Conservation (phyloP, 371 early-diverging fungal genomes). For the Syncephalis fuscata region DNA sequence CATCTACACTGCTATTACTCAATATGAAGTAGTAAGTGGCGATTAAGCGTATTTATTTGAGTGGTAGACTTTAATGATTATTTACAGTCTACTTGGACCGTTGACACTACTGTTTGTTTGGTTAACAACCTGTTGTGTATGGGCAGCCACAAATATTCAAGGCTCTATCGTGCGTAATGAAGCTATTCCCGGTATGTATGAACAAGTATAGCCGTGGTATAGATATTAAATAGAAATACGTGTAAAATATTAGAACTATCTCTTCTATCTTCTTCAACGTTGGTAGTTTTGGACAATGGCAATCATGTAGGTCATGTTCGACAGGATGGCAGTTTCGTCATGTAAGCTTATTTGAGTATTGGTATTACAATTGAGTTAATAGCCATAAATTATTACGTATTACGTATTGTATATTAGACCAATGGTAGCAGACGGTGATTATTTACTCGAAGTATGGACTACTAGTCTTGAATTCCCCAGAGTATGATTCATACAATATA, state of each 20-base stretch:
- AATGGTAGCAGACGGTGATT: conserved; percentile 20
- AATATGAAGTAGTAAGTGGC: no score
- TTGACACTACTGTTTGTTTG: no score
- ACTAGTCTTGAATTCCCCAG: conserved; percentile 16
- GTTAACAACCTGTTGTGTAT: no score
- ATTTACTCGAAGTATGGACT: conserved; percentile 20
- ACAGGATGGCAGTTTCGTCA: conserved; percentile 13
- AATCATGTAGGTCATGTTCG: conserved; percentile 8
- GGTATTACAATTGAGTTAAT: not conserved
- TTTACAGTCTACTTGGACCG: no score
- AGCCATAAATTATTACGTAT: not conserved
- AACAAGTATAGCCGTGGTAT: no score
- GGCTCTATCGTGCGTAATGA: no score
- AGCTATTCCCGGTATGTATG: no score
- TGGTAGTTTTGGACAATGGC: conserved; percentile 13
- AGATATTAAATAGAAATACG: no score
- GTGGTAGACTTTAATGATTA: no score
- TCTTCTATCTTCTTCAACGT: conserved; percentile 3
- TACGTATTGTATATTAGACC: conserved; percentile 3
- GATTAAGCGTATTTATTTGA: no score
- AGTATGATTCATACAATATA: conserved; percentile 12
- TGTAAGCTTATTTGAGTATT: conserved; percentile 6
- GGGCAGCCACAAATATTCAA: no score
- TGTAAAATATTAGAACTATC: not conserved
- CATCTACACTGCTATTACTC: no score